Evolutionary conservation across 139 green algal genomes (phyloP).

Genomic region (Desmodesmus armatus): DNA sequence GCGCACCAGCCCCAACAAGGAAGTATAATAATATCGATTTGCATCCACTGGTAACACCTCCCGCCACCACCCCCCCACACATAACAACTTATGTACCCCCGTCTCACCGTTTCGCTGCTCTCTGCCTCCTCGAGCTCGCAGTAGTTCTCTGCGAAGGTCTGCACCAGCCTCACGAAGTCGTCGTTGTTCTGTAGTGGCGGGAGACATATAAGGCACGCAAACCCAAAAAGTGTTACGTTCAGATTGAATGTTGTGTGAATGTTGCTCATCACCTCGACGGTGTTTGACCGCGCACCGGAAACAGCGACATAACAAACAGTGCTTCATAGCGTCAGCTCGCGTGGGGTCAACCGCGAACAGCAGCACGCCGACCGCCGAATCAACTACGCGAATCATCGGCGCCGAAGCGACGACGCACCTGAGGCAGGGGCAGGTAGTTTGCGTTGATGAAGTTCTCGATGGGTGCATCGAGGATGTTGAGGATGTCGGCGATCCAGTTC

Average conservation of each 20-base stretch:
- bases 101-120: neutral
- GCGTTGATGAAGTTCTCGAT: slow-evolving; percentile 45
- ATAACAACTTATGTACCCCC: neutral
- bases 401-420: slow-evolving; percentile 14
- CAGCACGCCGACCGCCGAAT: no score
- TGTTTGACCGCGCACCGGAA: neutral
- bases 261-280: no score
- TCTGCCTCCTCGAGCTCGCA: slow-evolving; percentile 12
- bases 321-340: neutral
- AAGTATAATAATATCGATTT: no score
- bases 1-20: no score
- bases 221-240: no score
- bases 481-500: slow-evolving; percentile 37
- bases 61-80: no score
- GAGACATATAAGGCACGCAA: no score
- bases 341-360: neutral
- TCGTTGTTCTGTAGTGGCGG: slow-evolving; percentile 24
- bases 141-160: slow-evolving; percentile 11
- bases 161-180: slow-evolving; percentile 15
- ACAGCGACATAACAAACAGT: neutral
- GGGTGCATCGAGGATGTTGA: slow-evolving; percentile 1
- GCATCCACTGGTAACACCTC: no score
- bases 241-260: no score
- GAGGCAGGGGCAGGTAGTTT: slow-evolving; percentile 43
- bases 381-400: no score